Conservation (phyloP, 1,139 yeast genomes). For the Sugiyamaella japonica region DNA sequence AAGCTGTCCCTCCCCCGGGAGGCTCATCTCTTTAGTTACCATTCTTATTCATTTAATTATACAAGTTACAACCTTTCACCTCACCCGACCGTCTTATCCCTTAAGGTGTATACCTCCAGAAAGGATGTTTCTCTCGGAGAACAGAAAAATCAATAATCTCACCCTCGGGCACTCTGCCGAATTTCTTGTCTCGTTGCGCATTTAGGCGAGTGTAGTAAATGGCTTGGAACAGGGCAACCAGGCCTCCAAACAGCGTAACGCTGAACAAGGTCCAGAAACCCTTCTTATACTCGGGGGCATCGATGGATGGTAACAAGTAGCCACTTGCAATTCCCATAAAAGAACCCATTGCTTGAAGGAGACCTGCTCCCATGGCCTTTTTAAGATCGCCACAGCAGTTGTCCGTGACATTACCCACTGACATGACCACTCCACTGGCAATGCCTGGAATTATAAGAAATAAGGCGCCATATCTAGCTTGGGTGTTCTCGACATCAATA, state of each 20-base stretch:
- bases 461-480: constrained; percentile 17
- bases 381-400: constrained; percentile 22
- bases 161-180: constrained; percentile 19
- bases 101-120: constrained; percentile 20
- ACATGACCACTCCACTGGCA: constrained; percentile 17
- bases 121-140: constrained; percentile 20
- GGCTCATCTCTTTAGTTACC: too few relatives aligned
- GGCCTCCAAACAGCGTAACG: constrained; percentile 18
- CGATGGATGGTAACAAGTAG: constrained; percentile 18
- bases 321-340: constrained; percentile 23
- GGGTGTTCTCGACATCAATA: constrained; percentile 16
- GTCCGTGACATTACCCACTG: constrained; percentile 20
- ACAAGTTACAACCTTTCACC: too few relatives aligned
- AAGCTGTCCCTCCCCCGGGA: too few relatives aligned
- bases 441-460: constrained; percentile 18
- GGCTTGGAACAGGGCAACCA: constrained; percentile 15
- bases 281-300: constrained; percentile 17
- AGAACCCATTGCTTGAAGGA: constrained; percentile 21
- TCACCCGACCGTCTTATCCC: too few relatives aligned
- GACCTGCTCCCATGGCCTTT: constrained; percentile 20
- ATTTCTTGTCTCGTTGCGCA: constrained; percentile 10
- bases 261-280: constrained; percentile 21
- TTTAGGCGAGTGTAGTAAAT: constrained; percentile 16
- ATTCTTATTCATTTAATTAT: too few relatives aligned
- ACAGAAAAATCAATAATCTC: constrained; percentile 20